phyloP scores from a whole-genome alignment of 371 early-diverging fungal genomes.

The Capillidium rhysosporum region DNA sequence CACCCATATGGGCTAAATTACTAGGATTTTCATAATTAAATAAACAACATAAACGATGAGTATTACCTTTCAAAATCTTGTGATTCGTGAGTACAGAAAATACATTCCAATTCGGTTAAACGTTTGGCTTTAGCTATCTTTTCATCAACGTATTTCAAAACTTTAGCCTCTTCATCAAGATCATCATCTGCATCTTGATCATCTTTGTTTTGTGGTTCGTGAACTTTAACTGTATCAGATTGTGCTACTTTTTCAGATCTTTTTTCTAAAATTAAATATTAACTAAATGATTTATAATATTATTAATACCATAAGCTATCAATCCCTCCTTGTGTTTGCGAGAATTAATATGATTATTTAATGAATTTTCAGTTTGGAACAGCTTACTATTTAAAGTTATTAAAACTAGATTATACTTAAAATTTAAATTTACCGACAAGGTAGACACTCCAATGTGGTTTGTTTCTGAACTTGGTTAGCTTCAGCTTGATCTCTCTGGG shows the following conservation, averaged over 20 bases:
- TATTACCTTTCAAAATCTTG: conserved; percentile 33
- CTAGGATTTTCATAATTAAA: conserved; percentile 7
- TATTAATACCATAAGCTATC: conserved; percentile 13
- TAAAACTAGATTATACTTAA: not conserved
- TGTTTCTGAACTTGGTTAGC: not conserved
- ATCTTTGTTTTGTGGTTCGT: conserved; percentile 20
- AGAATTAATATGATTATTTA: conserved; percentile 65
- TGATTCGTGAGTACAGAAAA: conserved; percentile 53
- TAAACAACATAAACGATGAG: not conserved
- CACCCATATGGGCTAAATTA: conserved; percentile 83
- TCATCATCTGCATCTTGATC: conserved; percentile 8
- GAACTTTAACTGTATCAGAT: conserved; percentile 16
- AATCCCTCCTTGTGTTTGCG: conserved; percentile 81
- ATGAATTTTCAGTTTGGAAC: conserved; percentile 39
- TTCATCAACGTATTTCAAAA: conserved; percentile 23
- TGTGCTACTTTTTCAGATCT: not conserved
- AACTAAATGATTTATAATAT: not conserved
- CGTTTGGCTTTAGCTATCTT: conserved; percentile 44
- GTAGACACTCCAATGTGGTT: not conserved
- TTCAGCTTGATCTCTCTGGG: conserved; percentile 20
- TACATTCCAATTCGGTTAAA: conserved; percentile 46
- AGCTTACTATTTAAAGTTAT: conserved; percentile 12
- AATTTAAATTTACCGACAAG: not conserved
- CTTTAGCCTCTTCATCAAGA: conserved; percentile 15
- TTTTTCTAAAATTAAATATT: not conserved